Conservation (phyloP, 2,329 filamentous ascomycete species). For the Nemania diffusa region DNA sequence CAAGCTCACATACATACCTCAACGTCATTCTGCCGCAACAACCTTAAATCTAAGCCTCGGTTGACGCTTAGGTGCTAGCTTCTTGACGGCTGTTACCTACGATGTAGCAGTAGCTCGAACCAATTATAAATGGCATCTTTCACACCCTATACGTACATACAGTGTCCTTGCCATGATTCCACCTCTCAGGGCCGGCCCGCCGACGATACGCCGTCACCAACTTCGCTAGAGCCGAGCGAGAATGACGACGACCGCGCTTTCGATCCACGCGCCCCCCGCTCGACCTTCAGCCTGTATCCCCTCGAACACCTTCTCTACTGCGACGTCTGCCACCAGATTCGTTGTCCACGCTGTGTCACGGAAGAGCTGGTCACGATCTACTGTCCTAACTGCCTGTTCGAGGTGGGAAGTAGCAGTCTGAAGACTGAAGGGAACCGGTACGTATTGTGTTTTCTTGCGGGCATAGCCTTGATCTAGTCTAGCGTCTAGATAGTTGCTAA, state of each 20-base stretch:
- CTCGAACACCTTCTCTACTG: conserved; percentile 95
- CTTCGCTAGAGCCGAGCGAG: conserved; percentile 40
- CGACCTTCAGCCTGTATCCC: conserved; percentile 92
- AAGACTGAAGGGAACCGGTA: conserved; percentile 94
- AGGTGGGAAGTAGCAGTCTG: conserved; percentile 92
- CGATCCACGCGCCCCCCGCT: conserved; percentile 83
- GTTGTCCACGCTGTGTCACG: conserved; percentile 88
- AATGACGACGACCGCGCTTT: conserved; percentile 75
- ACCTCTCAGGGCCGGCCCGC: conserved; percentile 40
- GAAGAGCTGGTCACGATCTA: conserved; percentile 97
- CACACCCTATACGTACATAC: conserved; percentile 72
- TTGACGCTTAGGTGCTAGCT: conserved; percentile 7
- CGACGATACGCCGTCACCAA: conserved; percentile 47
- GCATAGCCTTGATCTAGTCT: background rate
- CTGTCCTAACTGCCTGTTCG: conserved; percentile 94
- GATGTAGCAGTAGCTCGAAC: conserved; percentile 39
- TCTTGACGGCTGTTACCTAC: conserved; percentile 36
- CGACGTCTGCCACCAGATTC: conserved; percentile 96
- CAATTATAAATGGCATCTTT: conserved; percentile 50
- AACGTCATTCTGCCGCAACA: background rate
- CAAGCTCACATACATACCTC: background rate
- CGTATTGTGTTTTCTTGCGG: conserved; percentile 43
- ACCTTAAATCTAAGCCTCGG: background rate
- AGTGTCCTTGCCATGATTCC: conserved; percentile 66
- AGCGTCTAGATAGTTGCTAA: conserved; percentile 12